phyloP scores from a whole-genome alignment of 768 basidiomycete genomes.

The Rhodotorula graminis region DNA sequence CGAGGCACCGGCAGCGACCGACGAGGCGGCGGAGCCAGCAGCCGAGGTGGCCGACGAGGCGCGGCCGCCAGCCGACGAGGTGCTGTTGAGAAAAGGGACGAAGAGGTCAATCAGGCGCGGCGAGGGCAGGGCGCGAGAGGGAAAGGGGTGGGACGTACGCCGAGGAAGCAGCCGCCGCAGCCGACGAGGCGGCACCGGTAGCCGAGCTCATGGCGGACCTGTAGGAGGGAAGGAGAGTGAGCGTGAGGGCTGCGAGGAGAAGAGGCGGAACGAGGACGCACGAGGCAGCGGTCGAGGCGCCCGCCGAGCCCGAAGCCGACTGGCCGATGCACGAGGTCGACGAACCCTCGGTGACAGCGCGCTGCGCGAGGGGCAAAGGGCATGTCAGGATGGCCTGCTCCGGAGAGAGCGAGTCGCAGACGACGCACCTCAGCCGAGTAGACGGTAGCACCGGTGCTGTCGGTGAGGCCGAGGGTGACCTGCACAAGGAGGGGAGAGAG shows the following conservation, averaged over 20 bases:
- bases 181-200: neutral
- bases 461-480: constrained; percentile 34
- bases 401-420: no score
- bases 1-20: neutral
- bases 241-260: neutral
- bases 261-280: neutral
- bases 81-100: neutral
- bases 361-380: neutral
- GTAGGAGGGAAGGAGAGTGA: neutral
- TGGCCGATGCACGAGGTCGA: constrained; percentile 18
- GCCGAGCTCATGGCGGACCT: neutral
- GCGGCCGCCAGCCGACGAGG: neutral
- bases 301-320: constrained; percentile 9
- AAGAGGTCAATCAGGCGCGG: neutral
- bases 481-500: neutral
- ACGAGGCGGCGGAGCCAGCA: neutral
- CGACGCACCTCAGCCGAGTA: constrained; percentile 21
- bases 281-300: neutral
- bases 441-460: constrained; percentile 7
- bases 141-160: no score
- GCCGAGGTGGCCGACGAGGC: no score
- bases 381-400: neutral
- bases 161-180: neutral
- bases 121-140: no score
- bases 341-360: constrained; percentile 13